Conservation (phyloP, 306 rosid genomes). For the Herpetospermum pedunculosum region DNA sequence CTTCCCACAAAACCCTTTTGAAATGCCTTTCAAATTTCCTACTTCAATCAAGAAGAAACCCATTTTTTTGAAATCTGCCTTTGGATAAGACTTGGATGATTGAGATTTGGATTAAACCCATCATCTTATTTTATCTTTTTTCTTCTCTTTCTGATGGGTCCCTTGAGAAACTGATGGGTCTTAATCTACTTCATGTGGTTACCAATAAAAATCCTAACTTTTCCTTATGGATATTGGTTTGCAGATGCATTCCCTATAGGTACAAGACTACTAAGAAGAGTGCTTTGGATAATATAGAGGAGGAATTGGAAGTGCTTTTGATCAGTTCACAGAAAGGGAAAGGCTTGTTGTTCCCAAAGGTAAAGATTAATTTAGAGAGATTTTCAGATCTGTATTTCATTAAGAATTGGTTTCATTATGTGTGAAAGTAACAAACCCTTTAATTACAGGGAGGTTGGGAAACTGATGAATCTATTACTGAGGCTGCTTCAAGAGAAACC, state of each 20-base stretch:
- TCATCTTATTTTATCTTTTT: not conserved
- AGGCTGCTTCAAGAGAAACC: slow-evolving; percentile 81
- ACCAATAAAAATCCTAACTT: not conserved
- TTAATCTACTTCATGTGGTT: not conserved
- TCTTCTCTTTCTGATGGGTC: slow-evolving; percentile 6
- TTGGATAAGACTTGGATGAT: slow-evolving; percentile 3
- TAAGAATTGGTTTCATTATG: not conserved
- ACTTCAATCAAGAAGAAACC: not conserved
- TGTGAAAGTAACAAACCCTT: not conserved
- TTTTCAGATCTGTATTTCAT: not conserved
- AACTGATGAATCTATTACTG: slow-evolving; percentile 64
- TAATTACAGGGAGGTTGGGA: slow-evolving; percentile 87
- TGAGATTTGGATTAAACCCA: not conserved
- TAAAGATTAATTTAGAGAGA: slow-evolving; percentile 15
- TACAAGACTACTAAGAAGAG: slow-evolving; percentile 27
- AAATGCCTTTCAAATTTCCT: not conserved
- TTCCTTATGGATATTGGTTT: not conserved
- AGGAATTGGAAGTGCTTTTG: slow-evolving; percentile 69
- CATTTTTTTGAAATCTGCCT: not conserved
- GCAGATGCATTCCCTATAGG: slow-evolving; percentile 92
- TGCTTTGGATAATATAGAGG: slow-evolving; percentile 23
- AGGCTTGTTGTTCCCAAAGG: slow-evolving; percentile 90
- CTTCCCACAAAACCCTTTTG: not conserved
- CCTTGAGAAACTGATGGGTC: not conserved
- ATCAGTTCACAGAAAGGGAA: slow-evolving; percentile 86